Base-by-base conservation (phyloP, 164 flowering plant genomes). In the Piper longum region DNA sequence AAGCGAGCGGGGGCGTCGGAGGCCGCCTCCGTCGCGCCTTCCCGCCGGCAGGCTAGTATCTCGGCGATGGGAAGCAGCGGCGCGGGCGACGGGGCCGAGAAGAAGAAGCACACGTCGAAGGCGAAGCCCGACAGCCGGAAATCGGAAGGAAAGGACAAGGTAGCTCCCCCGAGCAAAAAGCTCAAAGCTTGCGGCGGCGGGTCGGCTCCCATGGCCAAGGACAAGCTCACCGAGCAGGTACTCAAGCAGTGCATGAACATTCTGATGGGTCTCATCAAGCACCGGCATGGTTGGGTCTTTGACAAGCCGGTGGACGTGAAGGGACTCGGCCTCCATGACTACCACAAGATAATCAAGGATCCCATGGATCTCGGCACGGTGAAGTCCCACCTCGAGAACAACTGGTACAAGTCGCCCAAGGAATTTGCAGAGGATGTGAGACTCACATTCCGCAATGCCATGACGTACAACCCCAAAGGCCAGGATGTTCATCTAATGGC, bases 321-420 rank as follows among this genome's bases (percentile, higher is more conserved):
- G 70, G 75, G 64, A 14, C 81, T 85, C 54, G 83, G 83, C n/a
- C 70, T 87, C 36, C 82, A 78, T 70, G 97, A 90, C 67, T 90
- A 90, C 64, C 72, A 75, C 63, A 71, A 65, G 16, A 80, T 88
- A 18, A 79, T 90, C 11, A 87, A 82, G 74, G 82, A 78, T 14
- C 95, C 97, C 7, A 90, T 90, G 97, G 97, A 90, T 74, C 78
- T 90, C 69, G 95, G 97, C 2, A 88, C 92, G 1, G 82, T 90
- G 58, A 84, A 88, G 68, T 67, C 65, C 6, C 82, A 76, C 71
- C 66, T 90, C 59, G 79, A 60, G 19, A 80, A 76, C 73, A 80
- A 80, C 40, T 76, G 77, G 80, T 90, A 90, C 67, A 80, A 83
- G 61, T 80, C 89, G 0, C 84, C 92, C 0, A 62, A 64, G 71